A percentile compares a stretch with the other conserved stretches of the same genome.
These are phyloP conservation scores for Yamadazyma oceani DNA, from an alignment of 1,139 yeast species.

Conservation along the genomic window DNA sequence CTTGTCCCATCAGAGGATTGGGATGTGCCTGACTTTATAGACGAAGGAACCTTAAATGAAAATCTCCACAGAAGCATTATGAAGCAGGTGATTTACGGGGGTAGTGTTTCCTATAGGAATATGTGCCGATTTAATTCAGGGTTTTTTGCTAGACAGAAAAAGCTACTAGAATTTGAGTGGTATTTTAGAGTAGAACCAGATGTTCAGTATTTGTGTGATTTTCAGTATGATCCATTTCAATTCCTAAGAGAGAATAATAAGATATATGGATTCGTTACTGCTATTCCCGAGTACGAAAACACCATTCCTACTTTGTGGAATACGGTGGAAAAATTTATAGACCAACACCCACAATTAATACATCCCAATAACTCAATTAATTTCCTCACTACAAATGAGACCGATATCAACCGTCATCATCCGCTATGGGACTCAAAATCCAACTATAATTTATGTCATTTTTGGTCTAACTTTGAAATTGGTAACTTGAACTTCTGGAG, in stretches of 20 bases:
- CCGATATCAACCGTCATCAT: slow-evolving; percentile 30
- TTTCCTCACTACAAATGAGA: slow-evolving; percentile 65
- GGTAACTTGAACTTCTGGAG: slow-evolving; percentile 80
- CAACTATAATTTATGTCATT: slow-evolving; percentile 85
- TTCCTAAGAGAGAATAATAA: slow-evolving; percentile 35
- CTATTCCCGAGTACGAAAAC: slow-evolving; percentile 47
- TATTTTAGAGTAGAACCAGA: slow-evolving; percentile 50
- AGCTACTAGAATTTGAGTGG: slow-evolving; percentile 41
- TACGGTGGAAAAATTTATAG: slow-evolving; percentile 65
- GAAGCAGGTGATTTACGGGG: slow-evolving; percentile 41
- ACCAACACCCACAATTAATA: slow-evolving; percentile 56
- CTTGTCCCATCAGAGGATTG: slow-evolving; percentile 44
- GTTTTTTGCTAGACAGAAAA: slow-evolving; percentile 41
- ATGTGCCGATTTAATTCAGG: slow-evolving; percentile 54
- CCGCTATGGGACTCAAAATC: slow-evolving; percentile 32
- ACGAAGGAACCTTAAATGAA: slow-evolving; percentile 26
- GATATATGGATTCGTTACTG: slow-evolving; percentile 44
- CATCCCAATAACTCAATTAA: slow-evolving; percentile 69
- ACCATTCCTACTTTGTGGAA: slow-evolving; percentile 76
- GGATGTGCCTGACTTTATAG: slow-evolving; percentile 43
- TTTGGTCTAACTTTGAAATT: slow-evolving; percentile 94
- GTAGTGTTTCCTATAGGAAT: slow-evolving; percentile 40
- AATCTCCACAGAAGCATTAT: slow-evolving; percentile 24
- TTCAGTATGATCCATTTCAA: slow-evolving; percentile 47
- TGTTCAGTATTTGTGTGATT: slow-evolving; percentile 49